Base-by-base conservation (phyloP, 2,329 filamentous ascomycete genomes). In the Fusarium setosum region DNA sequence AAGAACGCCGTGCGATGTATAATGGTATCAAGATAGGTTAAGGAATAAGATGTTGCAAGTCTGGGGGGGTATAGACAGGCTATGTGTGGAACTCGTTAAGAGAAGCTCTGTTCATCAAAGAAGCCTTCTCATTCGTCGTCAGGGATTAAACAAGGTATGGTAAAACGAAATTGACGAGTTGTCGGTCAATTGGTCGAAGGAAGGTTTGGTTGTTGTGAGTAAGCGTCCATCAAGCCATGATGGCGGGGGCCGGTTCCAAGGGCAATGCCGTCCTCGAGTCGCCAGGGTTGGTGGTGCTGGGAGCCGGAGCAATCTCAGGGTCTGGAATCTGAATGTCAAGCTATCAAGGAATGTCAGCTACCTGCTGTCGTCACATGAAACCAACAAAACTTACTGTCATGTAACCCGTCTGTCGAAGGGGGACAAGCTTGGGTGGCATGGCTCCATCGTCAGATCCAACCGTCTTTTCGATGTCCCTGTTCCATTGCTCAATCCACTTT, bases 401-500 rank as follows among this genome's bases (percentile, higher is more conserved):
- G 77, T 97, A 97, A 2, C 92, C 95, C 35, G 94, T 97, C 72
- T 90, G 86, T 71, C 94, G 86, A 68, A 97, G 79, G 35, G 92
- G 86, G 67, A 97, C 89, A 52, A 97, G 88, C 75, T 86, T 91
- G 20, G 95, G 93, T 23, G 84, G 80, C 42, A 82, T 77, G 21
- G 77, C 77, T 26, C 80, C 79, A 26, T 86, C 86, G 18, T 87
- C 86, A 4, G 81, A 80, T 20, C 82, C 80, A 53, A 80, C 71
- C 5, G 82, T 80, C 74, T 84, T 86, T 72, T 88, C 87, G 84
- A 89, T 87, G 63, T 92, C 87, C 9, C 76, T 75, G 75, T 99
- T 99, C 94, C 95, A 97, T 59, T 88, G 85, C 66, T 96, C 92
- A 53, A 99, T 86, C 89, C 92, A 97, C 34, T 77, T 78, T 79